Evolutionary conservation across 495 filamentous ascomycete species (phyloP).

Genomic region (Pyrenopolyporus hunteri): DNA sequence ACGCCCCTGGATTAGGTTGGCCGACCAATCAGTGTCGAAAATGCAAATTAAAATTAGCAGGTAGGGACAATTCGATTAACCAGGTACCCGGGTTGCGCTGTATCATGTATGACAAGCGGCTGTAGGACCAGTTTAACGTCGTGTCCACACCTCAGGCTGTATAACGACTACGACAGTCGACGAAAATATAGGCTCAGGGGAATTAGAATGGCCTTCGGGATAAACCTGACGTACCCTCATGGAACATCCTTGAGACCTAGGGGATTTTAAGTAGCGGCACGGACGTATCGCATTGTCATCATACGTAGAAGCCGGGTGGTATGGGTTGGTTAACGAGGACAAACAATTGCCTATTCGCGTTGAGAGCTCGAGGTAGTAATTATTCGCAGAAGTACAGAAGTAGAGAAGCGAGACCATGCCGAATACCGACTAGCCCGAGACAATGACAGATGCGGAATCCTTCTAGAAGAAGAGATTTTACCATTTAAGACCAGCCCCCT

Average conservation of each 20-base stretch:
- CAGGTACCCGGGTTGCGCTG: conserved; percentile 29
- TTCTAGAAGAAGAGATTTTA: conserved; percentile 30
- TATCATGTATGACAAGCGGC: conserved; percentile 35
- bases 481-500: not conserved
- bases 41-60: conserved; percentile 1
- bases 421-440: conserved; percentile 29
- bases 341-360: not conserved
- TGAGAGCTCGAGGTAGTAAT: too few relatives aligned
- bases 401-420: conserved; percentile 7
- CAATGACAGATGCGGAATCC: conserved; percentile 21
- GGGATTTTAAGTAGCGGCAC: too few relatives aligned
- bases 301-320: not conserved
- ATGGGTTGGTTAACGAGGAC: not conserved
- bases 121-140: conserved; percentile 12
- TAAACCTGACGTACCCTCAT: conserved; percentile 4
- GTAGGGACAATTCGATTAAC: conserved; percentile 25
- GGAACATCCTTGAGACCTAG: too few relatives aligned
- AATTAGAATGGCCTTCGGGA: conserved; percentile 10
- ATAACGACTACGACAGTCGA: conserved; percentile 8
- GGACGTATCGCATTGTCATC: conserved; percentile 1
- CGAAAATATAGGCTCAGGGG: conserved; percentile 3
- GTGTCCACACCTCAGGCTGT: conserved; percentile 8
- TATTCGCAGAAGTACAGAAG: conserved; percentile 17
- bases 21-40: conserved; percentile 18
- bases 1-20: not conserved